Conservation (phyloP, 306 rosid species). For the Elaeagnus macrophylla region DNA sequence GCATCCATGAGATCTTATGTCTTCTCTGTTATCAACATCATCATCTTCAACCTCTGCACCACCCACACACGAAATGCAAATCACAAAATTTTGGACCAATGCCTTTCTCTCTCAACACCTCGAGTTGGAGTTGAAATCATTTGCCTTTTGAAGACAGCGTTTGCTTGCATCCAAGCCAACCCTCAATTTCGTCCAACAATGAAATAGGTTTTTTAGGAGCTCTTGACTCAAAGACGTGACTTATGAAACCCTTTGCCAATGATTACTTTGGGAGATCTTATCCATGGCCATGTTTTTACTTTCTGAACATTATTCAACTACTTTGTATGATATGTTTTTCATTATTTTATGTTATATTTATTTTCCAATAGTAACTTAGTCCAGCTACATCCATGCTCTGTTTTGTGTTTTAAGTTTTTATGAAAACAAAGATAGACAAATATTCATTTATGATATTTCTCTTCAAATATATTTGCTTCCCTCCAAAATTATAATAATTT, state of each 20-base stretch:
- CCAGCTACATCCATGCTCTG: no score
- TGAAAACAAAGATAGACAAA: no score
- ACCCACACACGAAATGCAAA: not conserved
- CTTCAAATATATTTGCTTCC: no score
- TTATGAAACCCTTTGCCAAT: not conserved
- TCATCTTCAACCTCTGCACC: not conserved
- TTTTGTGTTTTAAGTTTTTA: no score
- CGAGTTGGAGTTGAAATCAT: no score
- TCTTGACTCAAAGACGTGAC: not conserved
- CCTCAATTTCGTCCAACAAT: constrained; percentile 10
- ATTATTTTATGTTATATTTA: not conserved
- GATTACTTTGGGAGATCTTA: not conserved
- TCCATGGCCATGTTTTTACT: not conserved
- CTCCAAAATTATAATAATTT: no score
- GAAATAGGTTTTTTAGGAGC: constrained; percentile 5
- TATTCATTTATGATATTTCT: no score
- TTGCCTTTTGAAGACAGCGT: no score
- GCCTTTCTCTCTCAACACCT: not conserved
- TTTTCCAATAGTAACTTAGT: not conserved
- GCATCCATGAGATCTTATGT: not conserved
- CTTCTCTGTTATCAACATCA: not conserved
- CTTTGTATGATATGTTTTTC: no score
- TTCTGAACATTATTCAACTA: no score
- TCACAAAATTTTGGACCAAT: constrained; percentile 7
- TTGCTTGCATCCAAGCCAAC: not conserved